A percentile compares a stretch with the other conserved stretches of the same genome.
Conservation (phyloP, 1,284 basidiomycete species). For the Neonothopanus nambi region DNA sequence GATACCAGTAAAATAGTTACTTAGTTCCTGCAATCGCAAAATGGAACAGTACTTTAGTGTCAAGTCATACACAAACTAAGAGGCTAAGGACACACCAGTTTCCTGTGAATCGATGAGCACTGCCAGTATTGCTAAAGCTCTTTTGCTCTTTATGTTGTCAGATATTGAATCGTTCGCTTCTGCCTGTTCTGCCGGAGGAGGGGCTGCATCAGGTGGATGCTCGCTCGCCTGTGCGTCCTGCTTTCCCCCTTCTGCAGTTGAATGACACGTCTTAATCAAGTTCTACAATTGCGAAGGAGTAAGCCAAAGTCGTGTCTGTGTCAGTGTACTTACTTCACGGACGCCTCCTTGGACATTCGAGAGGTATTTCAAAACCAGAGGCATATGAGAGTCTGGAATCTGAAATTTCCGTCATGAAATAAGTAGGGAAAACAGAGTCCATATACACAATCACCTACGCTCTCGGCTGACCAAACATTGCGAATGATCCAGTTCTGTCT, state of each 20-base stretch:
- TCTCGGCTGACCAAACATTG: constrained; percentile 61
- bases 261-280: constrained; percentile 38
- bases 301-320: constrained; percentile 9
- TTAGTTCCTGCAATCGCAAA: too few relatives aligned
- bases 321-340: constrained; percentile 45
- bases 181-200: too few relatives aligned
- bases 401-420: constrained; percentile 27
- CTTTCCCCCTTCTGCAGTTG: constrained; percentile 14
- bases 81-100: too few relatives aligned
- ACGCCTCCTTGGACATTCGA: constrained; percentile 56
- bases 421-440: background rate
- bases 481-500: constrained; percentile 81
- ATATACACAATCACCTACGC: constrained; percentile 42
- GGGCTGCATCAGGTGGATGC: too few relatives aligned
- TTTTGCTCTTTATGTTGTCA: too few relatives aligned
- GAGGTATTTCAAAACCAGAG: constrained; percentile 57
- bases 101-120: too few relatives aligned
- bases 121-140: too few relatives aligned
- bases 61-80: too few relatives aligned
- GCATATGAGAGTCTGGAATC: constrained; percentile 60
- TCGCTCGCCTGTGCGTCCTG: too few relatives aligned
- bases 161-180: too few relatives aligned
- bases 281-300: constrained; percentile 28
- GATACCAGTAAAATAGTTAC: too few relatives aligned
- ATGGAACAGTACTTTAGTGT: too few relatives aligned